Evolutionary conservation across 1,139 yeast genomes (phyloP), one percentile per base, ranked within the genome.

Genomic region (Lodderomyces oxycetoniae): DNA sequence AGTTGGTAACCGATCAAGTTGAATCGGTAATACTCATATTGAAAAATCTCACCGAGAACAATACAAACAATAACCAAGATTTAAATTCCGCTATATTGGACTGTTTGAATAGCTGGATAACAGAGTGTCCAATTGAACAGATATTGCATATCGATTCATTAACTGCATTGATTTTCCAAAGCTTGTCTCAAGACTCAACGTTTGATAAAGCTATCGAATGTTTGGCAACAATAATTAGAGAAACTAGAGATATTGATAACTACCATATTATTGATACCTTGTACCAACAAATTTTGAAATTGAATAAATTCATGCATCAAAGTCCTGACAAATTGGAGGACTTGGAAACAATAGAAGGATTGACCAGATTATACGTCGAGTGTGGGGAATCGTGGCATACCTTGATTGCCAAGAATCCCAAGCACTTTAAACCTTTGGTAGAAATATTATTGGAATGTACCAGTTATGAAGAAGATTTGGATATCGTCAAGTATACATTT

Each of bases 341-440:
- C 52, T 68, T 77, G 1, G 95, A 86, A 35, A 68, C 75, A 17
- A 74, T 85, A 51, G 79, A 83, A 39, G 80, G 86, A 16, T 63
- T 84, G 40, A 77, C 95, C 0, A 70, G 91, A 49, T 58, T 93
- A 31, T 86, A 84, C 55, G 86, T 89, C 13, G 95, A 88, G 48
- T 94, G 96, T 2, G 96, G 95, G 41, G 97, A 89, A 57, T 74
- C 95, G 2, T 93, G 98, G 98, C 93, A 87, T 57, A 85, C 85
- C 23, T 66, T 85, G 23, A 77, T 89, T 37, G 91, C 94, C 5
- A 79, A 78, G 48, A 67, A 74, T 39, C 94, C 96, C 0, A 60
- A 61, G 32, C 74, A 72, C 37, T 91, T 87, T 60, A 71, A 75
- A 43, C 82, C 85, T 2, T 63, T 91, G 48, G 93, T 88, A n/a